Percentiles rank a stretch among this genome's conserved stretches.
Evolutionary conservation across 805 yeast genomes (phyloP).

Genomic region (Tetrapisispora taiwanensis): DNA sequence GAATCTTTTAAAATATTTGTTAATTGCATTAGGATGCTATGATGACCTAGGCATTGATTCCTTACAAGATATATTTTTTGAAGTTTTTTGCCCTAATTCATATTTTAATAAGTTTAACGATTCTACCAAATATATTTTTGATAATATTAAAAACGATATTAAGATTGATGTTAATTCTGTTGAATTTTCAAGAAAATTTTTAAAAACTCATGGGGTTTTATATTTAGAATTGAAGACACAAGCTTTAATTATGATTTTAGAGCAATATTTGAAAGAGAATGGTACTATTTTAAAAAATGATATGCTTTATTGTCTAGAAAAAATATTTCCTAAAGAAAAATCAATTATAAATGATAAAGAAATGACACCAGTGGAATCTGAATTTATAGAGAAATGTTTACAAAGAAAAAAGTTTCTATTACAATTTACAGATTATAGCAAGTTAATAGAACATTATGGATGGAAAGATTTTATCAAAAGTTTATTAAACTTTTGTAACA

Average conservation of each 20-base stretch:
- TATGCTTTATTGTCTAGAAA: constrained; percentile 51
- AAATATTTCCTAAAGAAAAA: constrained; percentile 56
- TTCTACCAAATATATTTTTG: neutral
- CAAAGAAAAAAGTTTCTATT: constrained; percentile 56
- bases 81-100: constrained; percentile 70
- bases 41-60: constrained; percentile 75
- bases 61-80: constrained; percentile 74
- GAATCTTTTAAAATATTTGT: constrained; percentile 75
- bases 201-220: constrained; percentile 72
- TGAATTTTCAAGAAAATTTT: constrained; percentile 40
- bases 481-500: constrained; percentile 64
- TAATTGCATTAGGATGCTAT: constrained; percentile 76
- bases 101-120: constrained; percentile 13
- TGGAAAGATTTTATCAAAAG: constrained; percentile 81
- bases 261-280: constrained; percentile 23
- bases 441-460: constrained; percentile 61
- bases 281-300: constrained; percentile 8
- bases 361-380: constrained; percentile 67
- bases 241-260: constrained; percentile 83
- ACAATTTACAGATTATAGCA: constrained; percentile 37
- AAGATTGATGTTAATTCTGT: neutral
- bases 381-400: constrained; percentile 65
- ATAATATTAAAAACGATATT: neutral
- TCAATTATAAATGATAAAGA: constrained; percentile 20
- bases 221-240: constrained; percentile 88